phyloP scores from a whole-genome alignment of 2,329 filamentous ascomycete species.

The Beauveria asiatica region DNA sequence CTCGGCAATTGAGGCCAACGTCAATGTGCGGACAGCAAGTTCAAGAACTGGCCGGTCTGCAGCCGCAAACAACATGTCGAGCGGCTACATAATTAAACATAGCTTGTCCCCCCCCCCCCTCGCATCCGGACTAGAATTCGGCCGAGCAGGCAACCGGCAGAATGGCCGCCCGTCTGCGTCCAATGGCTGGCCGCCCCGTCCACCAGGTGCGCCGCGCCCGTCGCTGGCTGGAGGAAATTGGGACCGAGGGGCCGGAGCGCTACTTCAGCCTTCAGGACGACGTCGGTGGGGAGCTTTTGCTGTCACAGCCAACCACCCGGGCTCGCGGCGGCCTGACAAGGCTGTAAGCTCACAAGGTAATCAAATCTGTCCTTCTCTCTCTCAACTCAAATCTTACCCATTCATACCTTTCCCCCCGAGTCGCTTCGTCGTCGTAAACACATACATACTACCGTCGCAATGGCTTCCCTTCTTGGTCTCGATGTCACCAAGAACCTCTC shows the following conservation, averaged over 20 bases:
- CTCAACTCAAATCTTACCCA: background rate
- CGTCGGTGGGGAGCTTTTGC: too few relatives aligned
- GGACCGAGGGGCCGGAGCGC: background rate
- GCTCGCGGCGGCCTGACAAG: too few relatives aligned
- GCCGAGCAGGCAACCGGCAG: background rate
- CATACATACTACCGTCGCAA: background rate
- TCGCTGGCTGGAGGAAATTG: background rate
- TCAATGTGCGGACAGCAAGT: too few relatives aligned
- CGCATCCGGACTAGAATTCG: background rate
- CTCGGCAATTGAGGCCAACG: background rate
- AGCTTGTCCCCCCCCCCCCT: too few relatives aligned
- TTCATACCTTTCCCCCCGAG: background rate
- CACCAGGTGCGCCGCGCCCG: background rate
- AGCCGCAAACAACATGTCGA: too few relatives aligned
- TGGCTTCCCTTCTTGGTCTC: constrained; percentile 26
- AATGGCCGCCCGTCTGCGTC: background rate
- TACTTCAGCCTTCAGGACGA: background rate
- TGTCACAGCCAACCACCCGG: too few relatives aligned
- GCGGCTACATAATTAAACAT: too few relatives aligned
- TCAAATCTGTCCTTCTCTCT: background rate
- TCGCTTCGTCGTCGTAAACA: background rate
- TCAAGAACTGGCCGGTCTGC: too few relatives aligned
- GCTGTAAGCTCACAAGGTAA: too few relatives aligned
- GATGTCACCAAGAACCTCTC: constrained; percentile 25
- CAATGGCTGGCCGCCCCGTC: background rate